Base-by-base conservation (phyloP, 257 asterid genomes). In the Dorcoceras hygrometricum region DNA sequence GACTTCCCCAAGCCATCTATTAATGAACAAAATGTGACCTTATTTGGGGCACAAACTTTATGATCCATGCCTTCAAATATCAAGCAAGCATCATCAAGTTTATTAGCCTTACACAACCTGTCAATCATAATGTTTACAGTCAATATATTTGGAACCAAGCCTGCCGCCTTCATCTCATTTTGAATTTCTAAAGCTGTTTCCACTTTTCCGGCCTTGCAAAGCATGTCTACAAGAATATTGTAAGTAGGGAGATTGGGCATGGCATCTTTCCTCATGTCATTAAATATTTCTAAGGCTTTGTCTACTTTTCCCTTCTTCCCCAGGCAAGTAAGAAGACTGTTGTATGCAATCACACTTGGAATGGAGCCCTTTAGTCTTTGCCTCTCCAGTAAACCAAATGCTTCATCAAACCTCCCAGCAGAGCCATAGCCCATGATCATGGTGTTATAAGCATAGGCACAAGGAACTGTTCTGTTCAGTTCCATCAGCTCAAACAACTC, bases 371-470 rank as follows among this genome's bases (percentile, higher is more conserved):
- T 94, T 57, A 71, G 73, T 75, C 92, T 85, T 62, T 94, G 99
- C 79, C 97, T 85, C 81, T 90, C 99, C 20, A 94, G 90, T 73
- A 90, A 86, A 66, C 54, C 68, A 76, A 83, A 90, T 6, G 91
- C 99, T 76, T 94, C 95, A 27, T 85, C 83, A 23, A 94, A 94
- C 77, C 77, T 85, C 32, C 97, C 96, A 63, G 83, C 87, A 25
- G 86, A 84, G 27, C 99, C 97, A 14, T 88, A 90, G 43, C 96
- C 99, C 99, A 94, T 90, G 66, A 94, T 90, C 97, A 93, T 85
- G 55, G 99, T 88, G 79, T 86, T 88, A 75, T 94, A 94, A 64
- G 99, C 96, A 78, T 88, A 90, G 12, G 99, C 99, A 75, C 97
- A 93, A 1, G 99, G 99, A 24, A 90, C 88, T 3, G 81, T 74